Conservation (phyloP, 1,284 basidiomycete genomes). For the Volvariella volvacea region DNA sequence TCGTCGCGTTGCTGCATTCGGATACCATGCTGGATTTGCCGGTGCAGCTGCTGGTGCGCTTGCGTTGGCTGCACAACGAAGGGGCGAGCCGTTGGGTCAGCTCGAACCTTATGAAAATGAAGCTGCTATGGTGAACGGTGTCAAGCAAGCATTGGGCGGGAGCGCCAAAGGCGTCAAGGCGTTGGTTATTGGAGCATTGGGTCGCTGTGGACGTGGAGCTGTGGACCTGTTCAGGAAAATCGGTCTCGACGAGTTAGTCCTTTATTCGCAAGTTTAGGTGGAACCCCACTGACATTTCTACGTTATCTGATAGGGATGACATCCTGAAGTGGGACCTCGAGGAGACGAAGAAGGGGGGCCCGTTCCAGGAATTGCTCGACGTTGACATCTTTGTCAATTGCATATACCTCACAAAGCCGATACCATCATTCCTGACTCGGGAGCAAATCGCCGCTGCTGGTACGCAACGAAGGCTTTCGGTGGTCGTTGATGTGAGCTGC, state of each 20-base stretch:
- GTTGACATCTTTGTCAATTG: slow-evolving; percentile 99
- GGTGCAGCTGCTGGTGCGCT: slow-evolving; percentile 93
- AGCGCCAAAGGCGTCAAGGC: slow-evolving; percentile 77
- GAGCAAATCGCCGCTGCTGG: slow-evolving; percentile 77
- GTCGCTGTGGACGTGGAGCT: slow-evolving; percentile 94
- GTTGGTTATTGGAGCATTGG: slow-evolving; percentile 94
- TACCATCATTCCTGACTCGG: slow-evolving; percentile 82
- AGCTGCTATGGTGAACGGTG: slow-evolving; percentile 69
- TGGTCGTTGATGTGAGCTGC: slow-evolving; percentile 97
- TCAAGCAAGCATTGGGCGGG: slow-evolving; percentile 65
- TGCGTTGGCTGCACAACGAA: slow-evolving; percentile 69
- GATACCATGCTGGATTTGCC: slow-evolving; percentile 97
- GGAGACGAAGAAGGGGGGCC: slow-evolving; percentile 96
- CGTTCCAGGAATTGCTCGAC: slow-evolving; percentile 93
- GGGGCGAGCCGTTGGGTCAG: slow-evolving; percentile 55
- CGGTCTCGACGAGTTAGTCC: slow-evolving; percentile 78
- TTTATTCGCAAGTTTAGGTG: slow-evolving; percentile 3
- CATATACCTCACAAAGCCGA: slow-evolving; percentile 91
- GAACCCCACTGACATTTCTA: neutral
- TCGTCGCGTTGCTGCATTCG: slow-evolving; percentile 96
- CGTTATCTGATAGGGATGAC: slow-evolving; percentile 59
- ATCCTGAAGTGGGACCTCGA: slow-evolving; percentile 98
- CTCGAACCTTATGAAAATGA: slow-evolving; percentile 84
- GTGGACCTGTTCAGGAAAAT: slow-evolving; percentile 94
- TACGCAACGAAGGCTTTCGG: slow-evolving; percentile 60